Evolutionary conservation across 2,329 filamentous ascomycete genomes (phyloP).

Genomic region (Aotearoamyces nothofagi): DNA sequence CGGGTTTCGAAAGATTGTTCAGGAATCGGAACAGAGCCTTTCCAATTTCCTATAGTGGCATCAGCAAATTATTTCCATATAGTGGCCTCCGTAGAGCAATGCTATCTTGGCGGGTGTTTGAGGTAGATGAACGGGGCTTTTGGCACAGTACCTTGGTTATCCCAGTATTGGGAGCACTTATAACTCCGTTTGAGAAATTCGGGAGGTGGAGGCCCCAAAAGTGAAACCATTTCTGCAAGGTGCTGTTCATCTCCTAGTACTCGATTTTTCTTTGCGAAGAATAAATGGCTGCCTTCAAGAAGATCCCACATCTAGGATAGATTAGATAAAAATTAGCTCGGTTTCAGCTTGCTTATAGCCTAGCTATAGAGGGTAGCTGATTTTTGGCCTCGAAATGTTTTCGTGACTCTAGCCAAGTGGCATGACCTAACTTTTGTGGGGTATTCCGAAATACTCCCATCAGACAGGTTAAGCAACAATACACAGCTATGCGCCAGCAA

Average conservation of each 20-base stretch:
- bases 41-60: conserved; percentile 8
- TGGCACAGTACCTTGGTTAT: conserved; percentile 9
- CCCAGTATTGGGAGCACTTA: conserved; percentile 11
- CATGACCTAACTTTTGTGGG: conserved; percentile 3
- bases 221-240: conserved; percentile 30
- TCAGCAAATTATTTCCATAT: conserved; percentile 7
- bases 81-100: conserved; percentile 5
- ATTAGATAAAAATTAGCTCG: conserved; percentile 4
- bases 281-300: conserved; percentile 29
- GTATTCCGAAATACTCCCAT: conserved; percentile 5
- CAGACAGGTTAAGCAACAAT: conserved; percentile 4
- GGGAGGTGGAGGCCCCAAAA: conserved; percentile 27
- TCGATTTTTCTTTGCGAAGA: conserved; percentile 16
- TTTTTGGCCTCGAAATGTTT: conserved; percentile 6
- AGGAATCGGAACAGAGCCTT: conserved; percentile 7
- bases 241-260: conserved; percentile 18
- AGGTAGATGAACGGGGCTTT: conserved; percentile 5
- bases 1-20: conserved; percentile 8
- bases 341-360: conserved; percentile 5
- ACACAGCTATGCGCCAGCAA: background rate
- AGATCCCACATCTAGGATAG: conserved; percentile 30
- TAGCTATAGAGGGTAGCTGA: conserved; percentile 3
- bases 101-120: conserved; percentile 1
- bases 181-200: conserved; percentile 10
- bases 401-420: conserved; percentile 3